Evolutionary conservation across 768 basidiomycete genomes (phyloP).

Genomic region (Mycena haematopus): DNA sequence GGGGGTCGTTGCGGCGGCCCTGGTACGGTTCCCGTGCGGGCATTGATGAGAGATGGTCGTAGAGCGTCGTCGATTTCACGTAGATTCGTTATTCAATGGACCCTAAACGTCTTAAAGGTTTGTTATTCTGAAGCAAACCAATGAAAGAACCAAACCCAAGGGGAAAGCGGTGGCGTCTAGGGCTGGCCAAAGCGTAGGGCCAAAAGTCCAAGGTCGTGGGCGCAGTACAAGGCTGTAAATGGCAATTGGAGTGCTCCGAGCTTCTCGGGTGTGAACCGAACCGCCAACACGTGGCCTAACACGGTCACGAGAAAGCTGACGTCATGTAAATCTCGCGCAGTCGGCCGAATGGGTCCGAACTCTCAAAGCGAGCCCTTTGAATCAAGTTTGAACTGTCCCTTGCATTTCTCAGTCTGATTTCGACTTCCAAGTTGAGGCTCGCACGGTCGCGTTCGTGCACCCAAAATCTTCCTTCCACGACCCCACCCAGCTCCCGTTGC

Average conservation of each 20-base stretch:
- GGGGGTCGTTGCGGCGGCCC: slow-evolving; percentile 19
- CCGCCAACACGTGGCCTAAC: background rate
- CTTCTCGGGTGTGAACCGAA: background rate
- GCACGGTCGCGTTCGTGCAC: too few relatives aligned
- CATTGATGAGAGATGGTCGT: slow-evolving; percentile 18
- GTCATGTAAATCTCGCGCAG: background rate
- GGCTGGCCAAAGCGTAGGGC: background rate
- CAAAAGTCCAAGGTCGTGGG: background rate
- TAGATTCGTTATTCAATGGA: slow-evolving; percentile 10
- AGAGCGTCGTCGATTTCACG: slow-evolving; percentile 10
- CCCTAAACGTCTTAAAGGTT: slow-evolving; percentile 22
- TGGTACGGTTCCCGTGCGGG: slow-evolving; percentile 28
- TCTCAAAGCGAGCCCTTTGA: too few relatives aligned
- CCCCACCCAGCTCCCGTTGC: too few relatives aligned
- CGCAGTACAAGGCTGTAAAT: slow-evolving; percentile 1
- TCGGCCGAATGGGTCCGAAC: too few relatives aligned
- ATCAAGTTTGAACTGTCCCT: too few relatives aligned
- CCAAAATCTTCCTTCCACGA: too few relatives aligned
- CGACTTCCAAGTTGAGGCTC: too few relatives aligned
- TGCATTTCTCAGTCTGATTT: too few relatives aligned
- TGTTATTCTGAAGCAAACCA: slow-evolving; percentile 3
- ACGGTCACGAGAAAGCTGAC: background rate
- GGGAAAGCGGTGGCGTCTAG: background rate
- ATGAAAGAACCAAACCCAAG: background rate
- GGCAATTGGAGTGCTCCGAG: background rate